Conservation (phyloP, 208 protist genomes). For the Herpetomonas samuelpessoai region DNA sequence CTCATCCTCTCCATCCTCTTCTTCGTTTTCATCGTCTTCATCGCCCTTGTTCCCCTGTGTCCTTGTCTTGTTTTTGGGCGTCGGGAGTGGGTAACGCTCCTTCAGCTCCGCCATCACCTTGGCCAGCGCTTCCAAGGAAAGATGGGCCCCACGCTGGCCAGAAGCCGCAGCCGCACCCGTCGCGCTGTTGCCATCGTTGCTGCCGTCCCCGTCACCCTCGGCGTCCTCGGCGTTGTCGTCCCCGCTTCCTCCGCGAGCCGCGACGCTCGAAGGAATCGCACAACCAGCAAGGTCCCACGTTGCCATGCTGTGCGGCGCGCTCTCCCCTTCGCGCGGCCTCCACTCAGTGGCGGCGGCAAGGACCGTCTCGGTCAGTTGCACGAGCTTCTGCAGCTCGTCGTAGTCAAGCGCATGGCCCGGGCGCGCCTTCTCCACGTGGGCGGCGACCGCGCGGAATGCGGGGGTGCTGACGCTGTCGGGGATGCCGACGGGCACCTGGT, state of each 20-base stretch:
- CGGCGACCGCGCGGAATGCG: conserved; percentile 30
- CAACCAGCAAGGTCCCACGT: conserved; percentile 26
- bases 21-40: conserved; percentile 15
- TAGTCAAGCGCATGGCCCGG: conserved; percentile 51
- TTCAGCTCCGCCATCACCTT: conserved; percentile 48
- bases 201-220: no score
- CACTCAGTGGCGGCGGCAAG: conserved; percentile 9
- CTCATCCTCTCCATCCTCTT: conserved; percentile 20
- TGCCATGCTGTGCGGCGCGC: conserved; percentile 12
- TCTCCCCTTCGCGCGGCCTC: neutral
- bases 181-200: no score
- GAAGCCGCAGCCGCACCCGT: neutral
- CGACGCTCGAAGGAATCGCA: neutral
- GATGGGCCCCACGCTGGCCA: no score
- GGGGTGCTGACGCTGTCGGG: conserved; percentile 33
- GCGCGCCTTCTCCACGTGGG: conserved; percentile 45
- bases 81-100: conserved; percentile 60
- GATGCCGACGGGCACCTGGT: conserved; percentile 43
- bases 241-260: no score
- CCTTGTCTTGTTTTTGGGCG: conserved; percentile 13
- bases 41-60: neutral
- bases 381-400: conserved; percentile 55
- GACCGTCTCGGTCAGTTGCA: conserved; percentile 35
- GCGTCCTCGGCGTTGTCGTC: neutral
- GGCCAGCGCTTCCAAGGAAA: conserved; percentile 31